Conservation (phyloP, 768 basidiomycete genomes). For the Nidula microcarpa region DNA sequence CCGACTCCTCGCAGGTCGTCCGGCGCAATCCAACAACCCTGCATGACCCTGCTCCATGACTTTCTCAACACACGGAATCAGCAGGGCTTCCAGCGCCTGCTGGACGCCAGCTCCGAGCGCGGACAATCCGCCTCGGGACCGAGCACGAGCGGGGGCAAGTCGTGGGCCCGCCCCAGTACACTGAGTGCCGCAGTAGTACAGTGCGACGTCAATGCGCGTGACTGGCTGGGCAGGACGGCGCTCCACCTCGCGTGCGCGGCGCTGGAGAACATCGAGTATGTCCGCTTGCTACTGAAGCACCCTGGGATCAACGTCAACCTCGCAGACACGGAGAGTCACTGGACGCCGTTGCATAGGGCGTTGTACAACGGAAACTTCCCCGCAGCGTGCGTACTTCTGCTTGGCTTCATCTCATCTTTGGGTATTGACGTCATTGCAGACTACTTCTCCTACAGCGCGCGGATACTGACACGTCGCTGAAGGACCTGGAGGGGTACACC, state of each 20-base stretch:
- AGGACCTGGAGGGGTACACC: slow-evolving; percentile 87
- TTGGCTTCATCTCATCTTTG: neutral
- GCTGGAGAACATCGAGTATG: slow-evolving; percentile 71
- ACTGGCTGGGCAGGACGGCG: slow-evolving; percentile 70
- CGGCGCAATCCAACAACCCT: slow-evolving; percentile 26
- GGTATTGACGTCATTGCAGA: slow-evolving; percentile 32
- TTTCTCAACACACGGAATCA: slow-evolving; percentile 68
- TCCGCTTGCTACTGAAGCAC: slow-evolving; percentile 71
- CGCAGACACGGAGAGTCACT: slow-evolving; percentile 79
- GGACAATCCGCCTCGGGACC: slow-evolving; percentile 23
- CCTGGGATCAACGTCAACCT: slow-evolving; percentile 77
- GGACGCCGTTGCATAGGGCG: slow-evolving; percentile 89
- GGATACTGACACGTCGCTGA: slow-evolving; percentile 69
- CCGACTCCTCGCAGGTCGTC: slow-evolving; percentile 32
- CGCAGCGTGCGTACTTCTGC: slow-evolving; percentile 47
- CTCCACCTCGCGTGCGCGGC: slow-evolving; percentile 79
- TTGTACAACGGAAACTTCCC: slow-evolving; percentile 77
- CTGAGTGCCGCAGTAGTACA: slow-evolving; percentile 16
- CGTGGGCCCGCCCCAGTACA: slow-evolving; percentile 33
- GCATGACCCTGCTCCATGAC: slow-evolving; percentile 82
- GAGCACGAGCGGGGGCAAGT: slow-evolving; percentile 51
- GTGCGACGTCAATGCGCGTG: slow-evolving; percentile 66
- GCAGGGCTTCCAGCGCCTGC: slow-evolving; percentile 73
- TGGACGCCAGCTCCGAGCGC: slow-evolving; percentile 47
- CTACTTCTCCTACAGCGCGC: slow-evolving; percentile 69